These are phyloP conservation scores for Toxoplasma gondii DNA, from an alignment of 169 alveolate species.

Conservation along the genomic window DNA sequence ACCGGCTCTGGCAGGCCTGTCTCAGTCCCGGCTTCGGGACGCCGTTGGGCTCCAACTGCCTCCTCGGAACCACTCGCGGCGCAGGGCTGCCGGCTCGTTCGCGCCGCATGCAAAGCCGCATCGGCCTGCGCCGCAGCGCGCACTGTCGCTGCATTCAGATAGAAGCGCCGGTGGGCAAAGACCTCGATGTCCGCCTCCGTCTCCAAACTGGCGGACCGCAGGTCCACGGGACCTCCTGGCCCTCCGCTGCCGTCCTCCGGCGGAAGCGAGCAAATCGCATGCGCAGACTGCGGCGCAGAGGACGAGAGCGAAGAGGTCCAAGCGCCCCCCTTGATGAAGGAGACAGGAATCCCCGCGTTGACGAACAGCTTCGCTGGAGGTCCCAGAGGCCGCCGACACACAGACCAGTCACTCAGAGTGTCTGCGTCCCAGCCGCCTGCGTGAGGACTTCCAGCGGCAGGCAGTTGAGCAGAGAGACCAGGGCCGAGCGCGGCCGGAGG, in stretches of 20 bases:
- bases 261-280: background rate
- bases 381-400: background rate
- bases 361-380: background rate
- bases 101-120: background rate
- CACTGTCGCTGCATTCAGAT: slow-evolving; percentile 11
- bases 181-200: background rate
- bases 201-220: background rate
- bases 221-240: no score
- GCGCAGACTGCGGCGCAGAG: background rate
- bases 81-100: background rate
- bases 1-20: no score
- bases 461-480: no score
- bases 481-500: no score
- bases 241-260: no score
- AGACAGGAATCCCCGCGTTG: slow-evolving; percentile 15
- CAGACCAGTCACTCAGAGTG: background rate
- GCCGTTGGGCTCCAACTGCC: no score
- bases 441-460: background rate
- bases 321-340: background rate
- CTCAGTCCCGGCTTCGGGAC: no score
- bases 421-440: background rate
- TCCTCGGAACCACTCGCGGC: background rate
- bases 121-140: slow-evolving; percentile 13
- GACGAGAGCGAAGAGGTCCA: background rate
- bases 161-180: background rate